Conservation (phyloP, 345 rosid species). For the Isatis tinctoria region DNA sequence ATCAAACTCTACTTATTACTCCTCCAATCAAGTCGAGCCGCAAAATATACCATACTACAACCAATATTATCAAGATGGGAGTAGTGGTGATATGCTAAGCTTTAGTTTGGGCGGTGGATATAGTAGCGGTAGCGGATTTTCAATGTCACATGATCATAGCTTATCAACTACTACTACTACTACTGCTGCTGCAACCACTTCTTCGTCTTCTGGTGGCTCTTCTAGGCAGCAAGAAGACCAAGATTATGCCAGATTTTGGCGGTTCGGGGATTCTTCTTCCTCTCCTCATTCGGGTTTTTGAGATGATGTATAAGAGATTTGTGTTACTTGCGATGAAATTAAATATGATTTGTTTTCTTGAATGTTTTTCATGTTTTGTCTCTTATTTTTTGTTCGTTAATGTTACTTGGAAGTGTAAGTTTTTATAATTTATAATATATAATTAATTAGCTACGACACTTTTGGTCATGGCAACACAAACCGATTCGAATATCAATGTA, state of each 20-base stretch:
- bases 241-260: slow-evolving; percentile 24
- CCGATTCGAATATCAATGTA: background rate
- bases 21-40: slow-evolving; percentile 14
- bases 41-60: slow-evolving; percentile 11
- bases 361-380: background rate
- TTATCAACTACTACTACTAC: slow-evolving; percentile 17
- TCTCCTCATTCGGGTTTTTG: slow-evolving; percentile 19
- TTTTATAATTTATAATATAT: background rate
- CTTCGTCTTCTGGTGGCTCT: slow-evolving; percentile 35
- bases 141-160: slow-evolving; percentile 24
- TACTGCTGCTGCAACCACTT: slow-evolving; percentile 20
- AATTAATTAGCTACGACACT: background rate
- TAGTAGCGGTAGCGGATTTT: slow-evolving; percentile 5
- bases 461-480: background rate
- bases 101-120: slow-evolving; percentile 8
- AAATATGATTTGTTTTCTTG: slow-evolving; percentile 3
- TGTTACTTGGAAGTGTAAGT: slow-evolving; percentile 1
- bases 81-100: slow-evolving; percentile 13
- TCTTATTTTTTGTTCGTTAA: background rate
- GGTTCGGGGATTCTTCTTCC: slow-evolving; percentile 30
- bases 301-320: slow-evolving; percentile 1
- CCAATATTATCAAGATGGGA: slow-evolving; percentile 27
- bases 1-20: slow-evolving; percentile 16
- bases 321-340: background rate
- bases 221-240: slow-evolving; percentile 34